These are phyloP conservation scores for Colletotrichum magnum DNA, from an alignment of 2,329 filamentous ascomycete genomes.

Conservation along the genomic window DNA sequence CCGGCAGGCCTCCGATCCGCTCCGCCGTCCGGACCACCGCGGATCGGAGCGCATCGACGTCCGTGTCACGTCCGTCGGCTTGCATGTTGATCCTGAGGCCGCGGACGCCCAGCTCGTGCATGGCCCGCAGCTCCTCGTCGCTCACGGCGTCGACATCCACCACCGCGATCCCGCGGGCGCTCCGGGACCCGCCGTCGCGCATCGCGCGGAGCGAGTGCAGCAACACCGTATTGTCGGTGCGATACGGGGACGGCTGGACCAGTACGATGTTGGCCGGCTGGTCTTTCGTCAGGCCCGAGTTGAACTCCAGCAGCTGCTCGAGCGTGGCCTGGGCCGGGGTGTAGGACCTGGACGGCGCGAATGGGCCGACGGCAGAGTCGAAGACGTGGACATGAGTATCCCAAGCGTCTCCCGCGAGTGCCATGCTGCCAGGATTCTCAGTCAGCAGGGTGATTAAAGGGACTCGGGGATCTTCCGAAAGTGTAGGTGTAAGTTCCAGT, in stretches of 20 bases:
- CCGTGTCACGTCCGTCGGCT: neutral
- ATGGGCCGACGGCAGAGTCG: constrained; percentile 28
- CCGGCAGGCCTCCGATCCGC: neutral
- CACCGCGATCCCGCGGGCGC: constrained; percentile 12
- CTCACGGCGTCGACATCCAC: neutral
- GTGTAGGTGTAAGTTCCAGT: neutral
- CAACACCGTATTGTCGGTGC: constrained; percentile 1
- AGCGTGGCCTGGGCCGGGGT: constrained; percentile 30
- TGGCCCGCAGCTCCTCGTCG: constrained; percentile 5
- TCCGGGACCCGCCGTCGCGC: neutral
- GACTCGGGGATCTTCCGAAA: too few relatives aligned
- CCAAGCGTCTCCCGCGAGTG: constrained; percentile 7
- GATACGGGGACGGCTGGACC: constrained; percentile 25
- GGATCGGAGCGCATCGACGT: constrained; percentile 1
- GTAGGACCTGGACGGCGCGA: constrained; percentile 20
- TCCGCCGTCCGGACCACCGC: neutral
- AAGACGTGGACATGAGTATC: constrained; percentile 41
- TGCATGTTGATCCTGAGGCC: constrained; percentile 24
- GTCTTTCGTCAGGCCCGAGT: neutral
- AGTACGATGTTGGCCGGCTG: constrained; percentile 1
- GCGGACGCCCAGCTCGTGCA: neutral
- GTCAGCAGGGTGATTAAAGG: too few relatives aligned
- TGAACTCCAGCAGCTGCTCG: constrained; percentile 1
- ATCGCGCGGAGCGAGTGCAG: neutral
- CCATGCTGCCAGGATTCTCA: neutral